Percentiles rank a stretch among this genome's conserved stretches.
phyloP scores from a whole-genome alignment of 345 rosid genomes.

The Barbarea vulgaris region DNA sequence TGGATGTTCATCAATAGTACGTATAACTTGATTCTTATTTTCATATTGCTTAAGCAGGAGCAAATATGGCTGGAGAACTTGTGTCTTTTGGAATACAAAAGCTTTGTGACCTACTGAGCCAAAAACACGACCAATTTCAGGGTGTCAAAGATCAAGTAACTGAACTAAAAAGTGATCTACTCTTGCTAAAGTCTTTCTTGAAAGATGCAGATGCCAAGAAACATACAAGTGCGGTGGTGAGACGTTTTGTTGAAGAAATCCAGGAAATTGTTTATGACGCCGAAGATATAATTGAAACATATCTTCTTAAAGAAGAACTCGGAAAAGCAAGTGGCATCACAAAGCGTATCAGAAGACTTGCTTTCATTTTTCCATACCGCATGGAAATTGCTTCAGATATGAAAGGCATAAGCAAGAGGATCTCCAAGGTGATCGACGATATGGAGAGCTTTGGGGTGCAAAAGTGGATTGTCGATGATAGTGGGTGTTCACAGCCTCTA shows the following conservation, averaged over 20 bases:
- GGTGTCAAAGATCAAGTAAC: not conserved
- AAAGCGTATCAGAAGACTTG: not conserved
- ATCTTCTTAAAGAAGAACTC: not conserved
- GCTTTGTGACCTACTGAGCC: not conserved
- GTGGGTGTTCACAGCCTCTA: not conserved
- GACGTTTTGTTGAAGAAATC: not conserved
- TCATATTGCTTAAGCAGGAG: not conserved
- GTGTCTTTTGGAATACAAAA: not conserved
- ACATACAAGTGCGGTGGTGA: not conserved
- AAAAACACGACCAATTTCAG: not conserved
- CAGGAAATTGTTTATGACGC: conserved; percentile 14
- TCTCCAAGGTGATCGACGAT: conserved; percentile 8
- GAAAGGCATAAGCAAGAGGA: conserved; percentile 4
- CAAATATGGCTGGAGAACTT: not conserved
- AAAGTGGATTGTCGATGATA: fast-evolving
- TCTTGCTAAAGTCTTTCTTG: not conserved
- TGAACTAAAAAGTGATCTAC: not conserved
- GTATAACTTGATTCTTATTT: not conserved
- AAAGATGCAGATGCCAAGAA: not conserved
- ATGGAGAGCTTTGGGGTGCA: not conserved
- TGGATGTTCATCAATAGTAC: not conserved
- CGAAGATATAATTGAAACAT: not conserved
- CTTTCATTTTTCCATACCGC: not conserved
- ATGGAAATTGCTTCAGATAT: not conserved
- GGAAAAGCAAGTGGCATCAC: not conserved